Conservation (phyloP, 1,284 basidiomycete genomes). For the Puccinia coronata region DNA sequence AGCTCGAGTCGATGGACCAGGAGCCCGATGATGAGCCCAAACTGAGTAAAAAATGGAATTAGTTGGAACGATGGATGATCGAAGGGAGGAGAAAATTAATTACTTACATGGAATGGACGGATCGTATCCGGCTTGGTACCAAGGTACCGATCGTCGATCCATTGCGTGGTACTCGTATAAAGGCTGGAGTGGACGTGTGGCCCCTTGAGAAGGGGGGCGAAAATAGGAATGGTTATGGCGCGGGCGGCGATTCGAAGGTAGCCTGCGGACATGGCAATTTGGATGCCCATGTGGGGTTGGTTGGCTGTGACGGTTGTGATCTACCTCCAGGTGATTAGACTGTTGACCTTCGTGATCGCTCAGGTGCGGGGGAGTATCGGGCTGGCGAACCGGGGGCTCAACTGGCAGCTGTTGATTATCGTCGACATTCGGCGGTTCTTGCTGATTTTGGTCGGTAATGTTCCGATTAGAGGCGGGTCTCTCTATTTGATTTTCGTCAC, state of each 20-base stretch:
- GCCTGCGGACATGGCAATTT: background rate
- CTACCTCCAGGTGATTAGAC: background rate
- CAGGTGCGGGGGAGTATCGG: background rate
- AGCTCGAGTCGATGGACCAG: background rate
- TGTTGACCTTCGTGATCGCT: background rate
- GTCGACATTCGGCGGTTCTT: too few species aligned
- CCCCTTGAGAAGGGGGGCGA: background rate
- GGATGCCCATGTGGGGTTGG: background rate
- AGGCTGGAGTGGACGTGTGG: background rate
- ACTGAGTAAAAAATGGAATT: background rate
- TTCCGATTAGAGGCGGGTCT: too few species aligned
- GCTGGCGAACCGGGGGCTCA: background rate
- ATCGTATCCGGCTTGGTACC: background rate
- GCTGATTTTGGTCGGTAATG: too few species aligned
- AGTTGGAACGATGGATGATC: background rate
- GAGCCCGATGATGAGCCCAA: background rate
- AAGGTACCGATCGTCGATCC: background rate
- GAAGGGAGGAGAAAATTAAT: background rate
- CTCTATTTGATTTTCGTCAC: background rate
- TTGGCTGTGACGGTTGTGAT: background rate
- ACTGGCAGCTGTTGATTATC: too few species aligned
- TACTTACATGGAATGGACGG: conserved; percentile 1
- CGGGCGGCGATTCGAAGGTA: conserved; percentile 1
- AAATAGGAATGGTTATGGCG: background rate
- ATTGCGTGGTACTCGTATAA: background rate